Evolutionary conservation across 1,284 basidiomycete species (phyloP), one percentile per base, ranked within the genome.

Genomic region (Uromyces viciae-fabae): DNA sequence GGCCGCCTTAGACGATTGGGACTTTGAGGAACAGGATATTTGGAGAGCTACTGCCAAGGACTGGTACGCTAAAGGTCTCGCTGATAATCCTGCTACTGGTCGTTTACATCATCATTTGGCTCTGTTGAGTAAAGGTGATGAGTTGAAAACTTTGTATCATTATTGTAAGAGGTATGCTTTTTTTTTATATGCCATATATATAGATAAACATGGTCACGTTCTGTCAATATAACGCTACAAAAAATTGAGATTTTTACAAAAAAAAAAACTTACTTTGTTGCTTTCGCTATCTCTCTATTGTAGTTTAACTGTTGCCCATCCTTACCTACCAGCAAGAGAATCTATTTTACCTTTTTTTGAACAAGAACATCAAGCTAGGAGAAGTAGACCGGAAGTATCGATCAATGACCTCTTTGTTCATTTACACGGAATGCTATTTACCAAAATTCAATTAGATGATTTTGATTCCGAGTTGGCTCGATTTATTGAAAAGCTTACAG

Each of bases 81-180:
- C 91, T 4, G 94, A 95, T 84, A 92, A 92, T 76, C 97, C 97
- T 1, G 94, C 94, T 36, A 91, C 91, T 19, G 96, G 96, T 7
- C 91, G 95, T 83, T 87, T 98, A 69, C 96, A 99, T 85, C 94
- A 98, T 85, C 94, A 98, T 85, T 87, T 99, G n/a, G 97, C 94
- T 0, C 86, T 97, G 81, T 88, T 99, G 69, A 92, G 91, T 84
- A 91, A 92, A 81, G 90, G 89, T 0, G 93, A 96, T 83, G 95
- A 97, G 83, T 86, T 95, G n/a, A 89, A 91, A 9, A 91, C 91
- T 0, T 89, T 98, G 14, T 96, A 99, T 85, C 96, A 98, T 86
- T 96, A 95, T 83, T 90, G 91, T n/a, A 98, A 98, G 87, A 96
- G 94, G 94, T 94, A 52, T 75, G 89, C 87, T 0, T 60, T 60